A percentile compares a stretch with the other conserved stretches of the same genome.
Conservation (phyloP, 2,329 filamentous ascomycete genomes). For the Curvularia eragrostidis region DNA sequence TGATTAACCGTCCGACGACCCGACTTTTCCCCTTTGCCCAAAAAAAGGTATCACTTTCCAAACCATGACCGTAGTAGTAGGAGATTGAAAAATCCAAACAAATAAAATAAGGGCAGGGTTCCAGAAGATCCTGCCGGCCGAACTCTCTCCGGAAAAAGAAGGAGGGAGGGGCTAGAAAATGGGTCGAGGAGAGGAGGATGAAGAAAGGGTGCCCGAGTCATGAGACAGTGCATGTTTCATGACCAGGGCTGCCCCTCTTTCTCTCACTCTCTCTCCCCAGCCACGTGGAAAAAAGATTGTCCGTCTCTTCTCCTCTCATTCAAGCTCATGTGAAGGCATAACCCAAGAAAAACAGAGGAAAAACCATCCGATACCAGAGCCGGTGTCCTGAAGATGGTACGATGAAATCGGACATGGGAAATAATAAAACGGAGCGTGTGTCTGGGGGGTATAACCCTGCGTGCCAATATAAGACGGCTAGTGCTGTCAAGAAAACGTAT, state of each 20-base stretch:
- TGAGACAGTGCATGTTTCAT: neutral
- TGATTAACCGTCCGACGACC: neutral
- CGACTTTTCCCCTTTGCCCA: neutral
- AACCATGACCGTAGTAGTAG: neutral
- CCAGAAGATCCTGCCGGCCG: neutral
- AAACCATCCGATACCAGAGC: neutral
- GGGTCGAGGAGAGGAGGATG: neutral
- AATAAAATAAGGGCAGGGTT: neutral
- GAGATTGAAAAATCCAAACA: neutral
- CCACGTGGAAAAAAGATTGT: neutral
- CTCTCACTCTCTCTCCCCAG: no score
- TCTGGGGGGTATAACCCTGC: conserved; percentile 29
- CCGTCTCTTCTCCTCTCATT: neutral
- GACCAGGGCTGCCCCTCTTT: neutral
- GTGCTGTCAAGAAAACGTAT: conserved; percentile 33
- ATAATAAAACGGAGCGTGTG: conserved; percentile 12
- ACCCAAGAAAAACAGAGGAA: neutral
- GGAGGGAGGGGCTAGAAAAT: neutral
- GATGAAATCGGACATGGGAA: conserved; percentile 16
- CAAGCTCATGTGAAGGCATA: conserved; percentile 1
- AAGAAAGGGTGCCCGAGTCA: neutral
- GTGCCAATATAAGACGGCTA: conserved; percentile 34
- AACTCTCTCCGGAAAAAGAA: neutral
- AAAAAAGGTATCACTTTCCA: conserved; percentile 1
- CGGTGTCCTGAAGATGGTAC: neutral